Evolutionary conservation across 2,329 filamentous ascomycete species (phyloP), one percentile per base, ranked within the genome.

Genomic region (Nigrospora osmanthi): DNA sequence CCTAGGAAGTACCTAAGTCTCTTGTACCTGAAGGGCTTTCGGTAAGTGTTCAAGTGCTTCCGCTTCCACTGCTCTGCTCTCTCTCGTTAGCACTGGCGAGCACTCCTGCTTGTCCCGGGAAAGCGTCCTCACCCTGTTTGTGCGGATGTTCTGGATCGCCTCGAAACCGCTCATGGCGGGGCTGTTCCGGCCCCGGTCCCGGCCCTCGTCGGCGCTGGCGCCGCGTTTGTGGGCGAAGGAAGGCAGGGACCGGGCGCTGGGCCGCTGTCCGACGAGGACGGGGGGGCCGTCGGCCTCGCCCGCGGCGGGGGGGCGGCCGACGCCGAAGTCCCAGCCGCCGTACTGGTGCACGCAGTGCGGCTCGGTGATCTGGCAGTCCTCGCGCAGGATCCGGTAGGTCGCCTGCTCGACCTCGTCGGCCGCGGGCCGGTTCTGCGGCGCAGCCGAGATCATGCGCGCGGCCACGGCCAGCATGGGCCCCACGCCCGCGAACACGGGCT

Each of bases 291-390:
- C 38, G 16, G 15, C 13, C 7, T 41, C 39, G 31, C 58, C 57
- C 16, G 57, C 56, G 39, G 65, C 61, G 23, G 58, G 59, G 34
- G 63, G 53, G 36, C 56, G 59, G 16, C 58, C 52, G 12, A 68
- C 43, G 11, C 63, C 62, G 11, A 59, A 53, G 13, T 52, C 54
- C 46, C 57, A 56, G 12, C 53, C 52, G 9, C 59, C 61, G 48
- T 75, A 75, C 47, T 70, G 65, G 45, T 75, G 70, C n/a, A 75
- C 70, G 56, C 75, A 79, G 52, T 78, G 75, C 42, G 73, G 73
- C 55, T 76, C 72, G 6, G 58, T 45, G 38, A 76, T 71, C 19
- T 60, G 63, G 50, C 71, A 74, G 38, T 63, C 55, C 49, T 72
- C 71, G 1, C 66, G 72, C 34, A 81, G 58, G 47, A 80, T 71